Evolutionary conservation across 1,139 yeast species (phyloP).

Genomic region (Yamadazyma kanchanaburiensis): DNA sequence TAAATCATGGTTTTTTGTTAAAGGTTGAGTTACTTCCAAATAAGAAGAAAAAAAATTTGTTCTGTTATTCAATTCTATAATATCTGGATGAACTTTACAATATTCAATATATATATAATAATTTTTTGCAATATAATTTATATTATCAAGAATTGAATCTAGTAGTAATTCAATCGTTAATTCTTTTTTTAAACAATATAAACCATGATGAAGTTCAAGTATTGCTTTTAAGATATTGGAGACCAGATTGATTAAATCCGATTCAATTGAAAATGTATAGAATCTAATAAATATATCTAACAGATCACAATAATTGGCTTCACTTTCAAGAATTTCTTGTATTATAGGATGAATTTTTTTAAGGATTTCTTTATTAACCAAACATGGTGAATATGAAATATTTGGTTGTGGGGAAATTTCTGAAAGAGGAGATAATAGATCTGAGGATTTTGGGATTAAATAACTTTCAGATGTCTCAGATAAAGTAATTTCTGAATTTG

Average conservation of each 20-base stretch:
- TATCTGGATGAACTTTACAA: constrained; percentile 38
- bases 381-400: constrained; percentile 3
- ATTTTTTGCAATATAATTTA: constrained; percentile 1
- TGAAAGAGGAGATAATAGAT: constrained; percentile 12
- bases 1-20: constrained; percentile 32
- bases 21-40: constrained; percentile 41
- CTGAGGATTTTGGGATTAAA: no score
- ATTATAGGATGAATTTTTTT: constrained; percentile 32
- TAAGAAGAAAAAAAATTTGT: constrained; percentile 18
- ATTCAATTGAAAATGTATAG: constrained; percentile 31
- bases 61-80: constrained; percentile 9
- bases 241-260: constrained; percentile 11
- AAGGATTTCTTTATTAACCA: constrained; percentile 4
- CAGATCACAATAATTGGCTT: constrained; percentile 41
- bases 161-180: neutral
- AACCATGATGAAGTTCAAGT: constrained; percentile 5
- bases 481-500: no score
- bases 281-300: constrained; percentile 35
- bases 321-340: constrained; percentile 48
- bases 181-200: neutral
- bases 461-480: no score
- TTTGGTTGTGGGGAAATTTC: constrained; percentile 21
- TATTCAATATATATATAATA: constrained; percentile 36
- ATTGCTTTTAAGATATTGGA: constrained; percentile 5
- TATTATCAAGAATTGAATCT: constrained; percentile 1